Conservation (phyloP, 1,139 yeast species). For the Zygotorulaspora mrakii region DNA sequence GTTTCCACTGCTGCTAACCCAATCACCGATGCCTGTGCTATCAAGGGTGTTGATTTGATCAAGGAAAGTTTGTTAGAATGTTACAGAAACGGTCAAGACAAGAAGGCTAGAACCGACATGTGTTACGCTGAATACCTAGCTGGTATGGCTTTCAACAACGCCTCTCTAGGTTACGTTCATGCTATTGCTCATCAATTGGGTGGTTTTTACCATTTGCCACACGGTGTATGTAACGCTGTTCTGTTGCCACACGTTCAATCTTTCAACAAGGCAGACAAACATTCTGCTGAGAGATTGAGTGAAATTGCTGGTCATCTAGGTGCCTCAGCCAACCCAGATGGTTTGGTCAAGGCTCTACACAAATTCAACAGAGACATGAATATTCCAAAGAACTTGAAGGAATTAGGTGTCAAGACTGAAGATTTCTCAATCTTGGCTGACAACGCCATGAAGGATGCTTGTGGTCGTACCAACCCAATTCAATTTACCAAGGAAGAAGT, state of each 20-base stretch:
- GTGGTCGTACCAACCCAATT: constrained; percentile 23
- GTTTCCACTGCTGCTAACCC: constrained; percentile 25
- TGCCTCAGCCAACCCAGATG: constrained; percentile 15
- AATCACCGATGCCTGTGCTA: constrained; percentile 25
- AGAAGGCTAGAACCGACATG: constrained; percentile 24
- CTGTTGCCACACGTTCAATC: constrained; percentile 24
- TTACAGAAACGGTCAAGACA: constrained; percentile 20
- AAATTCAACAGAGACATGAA: constrained; percentile 15
- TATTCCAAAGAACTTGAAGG: constrained; percentile 24
- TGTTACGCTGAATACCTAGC: constrained; percentile 26
- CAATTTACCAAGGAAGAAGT: constrained; percentile 25
- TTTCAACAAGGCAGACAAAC: constrained; percentile 15
- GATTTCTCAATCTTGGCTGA: constrained; percentile 23
- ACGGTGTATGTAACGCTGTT: constrained; percentile 26
- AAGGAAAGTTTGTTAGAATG: constrained; percentile 18
- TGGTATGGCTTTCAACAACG: constrained; percentile 28
- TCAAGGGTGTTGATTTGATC: constrained; percentile 25
- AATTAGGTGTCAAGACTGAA: constrained; percentile 22
- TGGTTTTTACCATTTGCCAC: constrained; percentile 25
- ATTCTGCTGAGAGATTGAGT: constrained; percentile 18
- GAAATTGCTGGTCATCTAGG: constrained; percentile 21
- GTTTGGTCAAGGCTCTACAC: constrained; percentile 17
- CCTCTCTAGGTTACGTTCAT: constrained; percentile 25
- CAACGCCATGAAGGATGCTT: constrained; percentile 25
- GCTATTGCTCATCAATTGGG: constrained; percentile 27